Evolutionary conservation across 345 rosid genomes (phyloP).

Genomic region (Melaleuca quinquenervia): DNA sequence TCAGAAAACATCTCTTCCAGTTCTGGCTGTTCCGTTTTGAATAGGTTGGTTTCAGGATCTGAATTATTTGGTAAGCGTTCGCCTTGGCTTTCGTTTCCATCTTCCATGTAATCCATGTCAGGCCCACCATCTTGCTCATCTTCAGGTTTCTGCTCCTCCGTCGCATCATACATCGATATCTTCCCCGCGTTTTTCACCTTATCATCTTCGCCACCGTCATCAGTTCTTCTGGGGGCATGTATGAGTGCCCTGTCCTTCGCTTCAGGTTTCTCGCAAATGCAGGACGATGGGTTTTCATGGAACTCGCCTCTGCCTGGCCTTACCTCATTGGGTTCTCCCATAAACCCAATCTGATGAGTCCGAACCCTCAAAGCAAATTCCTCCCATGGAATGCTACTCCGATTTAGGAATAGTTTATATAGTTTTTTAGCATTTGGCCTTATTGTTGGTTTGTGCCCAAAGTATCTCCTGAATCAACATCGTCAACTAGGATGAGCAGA

Average conservation of each 20-base stretch:
- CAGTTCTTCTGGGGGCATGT: background rate
- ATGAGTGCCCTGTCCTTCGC: slow-evolving; percentile 12
- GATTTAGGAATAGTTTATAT: slow-evolving; percentile 41
- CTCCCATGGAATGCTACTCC: slow-evolving; percentile 73
- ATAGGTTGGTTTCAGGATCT: background rate
- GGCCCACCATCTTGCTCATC: slow-evolving; percentile 30
- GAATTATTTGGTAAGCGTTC: slow-evolving; percentile 2
- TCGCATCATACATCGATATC: background rate
- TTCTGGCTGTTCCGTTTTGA: slow-evolving; percentile 21
- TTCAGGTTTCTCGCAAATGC: slow-evolving; percentile 54
- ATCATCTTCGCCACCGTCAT: background rate
- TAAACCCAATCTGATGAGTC: slow-evolving; percentile 58
- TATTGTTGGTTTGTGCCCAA: slow-evolving; percentile 84
- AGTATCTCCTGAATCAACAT: slow-evolving; percentile 55
- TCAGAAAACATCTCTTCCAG: slow-evolving; percentile 32
- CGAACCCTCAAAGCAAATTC: slow-evolving; percentile 58
- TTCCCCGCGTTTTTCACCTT: slow-evolving; percentile 1
- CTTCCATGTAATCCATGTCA: slow-evolving; percentile 29
- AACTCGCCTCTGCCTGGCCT: slow-evolving; percentile 77
- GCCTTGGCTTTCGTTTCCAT: background rate
- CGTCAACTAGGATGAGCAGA: background rate
- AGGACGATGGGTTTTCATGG: slow-evolving; percentile 76
- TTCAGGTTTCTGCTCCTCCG: slow-evolving; percentile 19
- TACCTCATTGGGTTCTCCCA: slow-evolving; percentile 80
- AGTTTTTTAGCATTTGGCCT: slow-evolving; percentile 85